These are phyloP conservation scores for Hypoxylon crocopeplum DNA, from an alignment of 495 filamentous ascomycete species.

Conservation along the genomic window DNA sequence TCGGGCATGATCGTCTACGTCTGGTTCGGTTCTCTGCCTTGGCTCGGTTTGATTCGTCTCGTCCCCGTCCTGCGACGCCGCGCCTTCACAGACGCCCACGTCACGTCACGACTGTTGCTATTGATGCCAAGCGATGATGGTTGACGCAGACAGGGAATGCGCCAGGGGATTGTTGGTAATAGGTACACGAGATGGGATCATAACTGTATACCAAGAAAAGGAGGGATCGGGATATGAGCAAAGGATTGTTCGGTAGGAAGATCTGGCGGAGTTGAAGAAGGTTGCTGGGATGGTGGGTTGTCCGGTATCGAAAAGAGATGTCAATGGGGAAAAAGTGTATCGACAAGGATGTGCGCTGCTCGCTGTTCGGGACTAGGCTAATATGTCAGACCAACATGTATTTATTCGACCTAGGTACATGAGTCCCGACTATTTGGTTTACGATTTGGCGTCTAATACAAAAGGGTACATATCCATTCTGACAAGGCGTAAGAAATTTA, in stretches of 20 bases:
- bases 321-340: not conserved
- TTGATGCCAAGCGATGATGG: conserved; percentile 1
- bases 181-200: conserved; percentile 2
- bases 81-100: not conserved
- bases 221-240: not conserved
- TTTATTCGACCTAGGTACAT: no score
- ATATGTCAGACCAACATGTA: not conserved
- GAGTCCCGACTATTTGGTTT: no score
- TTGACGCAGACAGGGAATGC: not conserved
- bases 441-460: not conserved
- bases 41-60: conserved; percentile 2
- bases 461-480: no score
- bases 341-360: conserved; percentile 7
- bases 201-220: conserved; percentile 9
- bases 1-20: conserved; percentile 72
- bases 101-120: conserved; percentile 5
- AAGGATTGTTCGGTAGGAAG: not conserved
- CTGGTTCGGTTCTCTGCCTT: not conserved
- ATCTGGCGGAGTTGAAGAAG: conserved; percentile 10
- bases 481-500: no score
- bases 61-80: not conserved
- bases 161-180: conserved; percentile 4
- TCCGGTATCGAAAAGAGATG: conserved; percentile 12
- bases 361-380: conserved; percentile 18
- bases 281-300: conserved; percentile 7